A percentile compares a stretch with the other conserved stretches of the same genome.
phyloP scores from a whole-genome alignment of 2,329 filamentous ascomycete genomes.

The Alternaria ventricosa region DNA sequence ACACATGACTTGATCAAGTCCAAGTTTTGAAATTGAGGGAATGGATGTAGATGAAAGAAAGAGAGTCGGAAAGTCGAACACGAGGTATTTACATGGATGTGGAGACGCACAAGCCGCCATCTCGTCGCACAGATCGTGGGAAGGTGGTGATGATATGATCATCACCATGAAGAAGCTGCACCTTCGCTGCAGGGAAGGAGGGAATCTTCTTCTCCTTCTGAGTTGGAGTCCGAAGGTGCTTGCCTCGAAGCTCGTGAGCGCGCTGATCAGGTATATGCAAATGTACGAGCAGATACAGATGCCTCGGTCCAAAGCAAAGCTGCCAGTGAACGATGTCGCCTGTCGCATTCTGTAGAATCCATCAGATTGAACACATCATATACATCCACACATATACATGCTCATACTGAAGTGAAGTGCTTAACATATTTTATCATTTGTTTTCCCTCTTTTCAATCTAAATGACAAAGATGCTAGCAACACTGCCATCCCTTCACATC shows the following conservation, averaged over 20 bases:
- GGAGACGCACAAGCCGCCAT: background rate
- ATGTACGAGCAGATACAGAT: too few relatives aligned
- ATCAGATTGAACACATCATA: too few relatives aligned
- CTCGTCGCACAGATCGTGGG: background rate
- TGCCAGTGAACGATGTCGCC: too few relatives aligned
- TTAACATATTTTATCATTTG: background rate
- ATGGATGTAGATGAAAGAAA: background rate
- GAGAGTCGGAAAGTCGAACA: background rate
- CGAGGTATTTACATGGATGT: rapidly evolving
- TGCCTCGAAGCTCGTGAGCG: too few relatives aligned
- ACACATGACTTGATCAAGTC: too few relatives aligned
- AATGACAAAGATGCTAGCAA: background rate
- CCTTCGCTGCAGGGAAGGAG: background rate
- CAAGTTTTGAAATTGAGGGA: background rate
- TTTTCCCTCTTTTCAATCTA: background rate
- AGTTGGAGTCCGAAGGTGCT: background rate
- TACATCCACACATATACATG: too few relatives aligned
- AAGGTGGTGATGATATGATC: background rate
- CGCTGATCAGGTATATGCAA: too few relatives aligned
- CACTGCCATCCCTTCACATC: background rate
- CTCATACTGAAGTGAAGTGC: background rate
- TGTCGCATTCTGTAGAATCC: too few relatives aligned
- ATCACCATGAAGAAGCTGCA: background rate
- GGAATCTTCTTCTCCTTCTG: background rate
- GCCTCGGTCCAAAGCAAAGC: too few relatives aligned